Evolutionary conservation across 2,329 filamentous ascomycete species (phyloP).

Genomic region (Hypoxylon sp.): DNA sequence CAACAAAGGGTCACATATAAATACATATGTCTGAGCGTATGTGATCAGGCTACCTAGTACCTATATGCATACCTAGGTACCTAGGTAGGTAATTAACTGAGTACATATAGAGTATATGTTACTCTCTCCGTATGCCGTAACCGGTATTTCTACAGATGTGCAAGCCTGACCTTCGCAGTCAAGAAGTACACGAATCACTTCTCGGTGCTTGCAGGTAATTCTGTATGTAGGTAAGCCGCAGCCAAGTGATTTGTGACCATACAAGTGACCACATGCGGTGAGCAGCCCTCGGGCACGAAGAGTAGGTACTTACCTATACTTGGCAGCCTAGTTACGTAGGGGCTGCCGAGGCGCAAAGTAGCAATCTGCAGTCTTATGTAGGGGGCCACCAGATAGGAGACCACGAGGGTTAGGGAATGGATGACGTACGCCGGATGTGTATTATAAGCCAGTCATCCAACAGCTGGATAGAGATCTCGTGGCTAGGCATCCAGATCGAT

Average conservation of each 20-base stretch:
- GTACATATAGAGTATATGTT: no score
- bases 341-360: constrained; percentile 4
- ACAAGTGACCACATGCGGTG: constrained; percentile 20
- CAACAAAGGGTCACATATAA: background rate
- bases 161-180: no score
- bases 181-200: constrained; percentile 7
- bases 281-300: constrained; percentile 12
- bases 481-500: background rate
- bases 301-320: background rate
- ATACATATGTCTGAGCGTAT: background rate
- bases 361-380: constrained; percentile 15
- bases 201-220: constrained; percentile 7
- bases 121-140: no score
- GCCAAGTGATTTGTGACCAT: constrained; percentile 6
- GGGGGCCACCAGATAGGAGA: constrained; percentile 1
- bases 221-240: constrained; percentile 10
- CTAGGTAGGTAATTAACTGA: no score
- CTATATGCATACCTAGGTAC: background rate
- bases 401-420: constrained; percentile 22
- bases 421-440: constrained; percentile 36
- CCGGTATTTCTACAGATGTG: no score
- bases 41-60: background rate
- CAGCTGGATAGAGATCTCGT: background rate
- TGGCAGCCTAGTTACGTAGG: constrained; percentile 13
- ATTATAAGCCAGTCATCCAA: background rate